Evolutionary conservation across 78 protist species (phyloP).

Genomic region (Capsaspora owczarzaki): DNA sequence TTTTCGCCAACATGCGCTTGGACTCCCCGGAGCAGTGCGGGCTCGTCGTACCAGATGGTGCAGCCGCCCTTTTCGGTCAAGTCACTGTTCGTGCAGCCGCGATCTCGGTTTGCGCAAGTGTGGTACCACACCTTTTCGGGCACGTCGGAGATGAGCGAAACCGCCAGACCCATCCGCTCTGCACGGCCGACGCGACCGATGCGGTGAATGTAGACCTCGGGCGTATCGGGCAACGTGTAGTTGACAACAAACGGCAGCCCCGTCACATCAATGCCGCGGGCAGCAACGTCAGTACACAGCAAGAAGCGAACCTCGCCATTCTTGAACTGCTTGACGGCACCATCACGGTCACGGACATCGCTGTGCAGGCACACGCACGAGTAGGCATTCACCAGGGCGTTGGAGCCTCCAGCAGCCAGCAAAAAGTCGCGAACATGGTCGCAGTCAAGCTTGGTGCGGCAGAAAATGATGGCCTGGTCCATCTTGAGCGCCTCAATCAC

Average conservation of each 20-base stretch:
- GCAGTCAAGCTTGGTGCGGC: conserved; percentile 72
- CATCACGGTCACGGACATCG: conserved; percentile 28
- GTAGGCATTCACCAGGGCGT: conserved; percentile 22
- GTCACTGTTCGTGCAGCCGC: conserved; percentile 39
- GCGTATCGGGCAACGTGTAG: conserved; percentile 62
- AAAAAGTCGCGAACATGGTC: conserved; percentile 54
- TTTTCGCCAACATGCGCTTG: background rate
- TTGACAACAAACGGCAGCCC: conserved; percentile 58
- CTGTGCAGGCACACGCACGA: conserved; percentile 36
- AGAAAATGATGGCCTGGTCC: conserved; percentile 72
- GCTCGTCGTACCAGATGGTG: conserved; percentile 72
- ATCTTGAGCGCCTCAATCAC: conserved; percentile 59
- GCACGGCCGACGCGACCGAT: conserved; percentile 88
- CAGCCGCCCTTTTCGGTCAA: conserved; percentile 55
- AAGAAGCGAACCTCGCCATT: conserved; percentile 63
- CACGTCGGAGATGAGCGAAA: conserved; percentile 48
- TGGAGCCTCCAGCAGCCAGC: conserved; percentile 1
- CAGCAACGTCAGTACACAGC: conserved; percentile 76
- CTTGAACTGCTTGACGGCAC: conserved; percentile 49
- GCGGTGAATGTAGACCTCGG: conserved; percentile 82
- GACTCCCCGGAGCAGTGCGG: background rate
- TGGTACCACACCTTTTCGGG: conserved; percentile 47
- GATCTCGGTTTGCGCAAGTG: conserved; percentile 31
- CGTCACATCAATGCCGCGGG: conserved; percentile 67
- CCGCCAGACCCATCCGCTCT: conserved; percentile 72